phyloP scores from a whole-genome alignment of 768 basidiomycete genomes.

The Tylopilus plumbeoviolaceoides region DNA sequence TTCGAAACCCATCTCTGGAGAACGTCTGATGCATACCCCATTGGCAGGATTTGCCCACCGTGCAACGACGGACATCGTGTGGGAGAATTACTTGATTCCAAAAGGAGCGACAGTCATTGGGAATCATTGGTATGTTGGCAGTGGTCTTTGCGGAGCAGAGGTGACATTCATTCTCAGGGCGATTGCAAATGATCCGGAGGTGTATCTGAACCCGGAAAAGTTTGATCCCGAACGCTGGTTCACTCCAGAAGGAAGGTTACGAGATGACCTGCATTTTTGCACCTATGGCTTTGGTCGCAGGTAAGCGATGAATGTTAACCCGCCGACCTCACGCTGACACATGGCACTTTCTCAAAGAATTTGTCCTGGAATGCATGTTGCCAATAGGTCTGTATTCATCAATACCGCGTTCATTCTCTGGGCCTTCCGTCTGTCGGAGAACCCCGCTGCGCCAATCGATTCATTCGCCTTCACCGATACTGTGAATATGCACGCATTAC shows the following conservation, averaged over 20 bases:
- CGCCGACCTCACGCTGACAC: neutral
- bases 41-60: slow-evolving; percentile 52
- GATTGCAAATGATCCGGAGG: slow-evolving; percentile 10
- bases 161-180: slow-evolving; percentile 1
- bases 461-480: slow-evolving; percentile 49
- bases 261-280: slow-evolving; percentile 8
- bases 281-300: slow-evolving; percentile 11
- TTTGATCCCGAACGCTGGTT: slow-evolving; percentile 10
- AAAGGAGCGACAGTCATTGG: slow-evolving; percentile 8
- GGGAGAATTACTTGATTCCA: slow-evolving; percentile 37
- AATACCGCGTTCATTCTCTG: slow-evolving; percentile 60
- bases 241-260: neutral
- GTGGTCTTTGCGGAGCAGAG: no score
- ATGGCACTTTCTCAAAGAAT: slow-evolving; percentile 1
- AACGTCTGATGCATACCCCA: slow-evolving; percentile 19
- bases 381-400: slow-evolving; percentile 49
- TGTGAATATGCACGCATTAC: slow-evolving; percentile 4
- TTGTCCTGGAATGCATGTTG: slow-evolving; percentile 35
- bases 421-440: slow-evolving; percentile 52
- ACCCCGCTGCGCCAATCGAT: slow-evolving; percentile 52
- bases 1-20: no score
- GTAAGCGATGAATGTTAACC: neutral
- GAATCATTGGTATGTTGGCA: slow-evolving; percentile 8
- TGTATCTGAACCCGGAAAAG: slow-evolving; percentile 8
- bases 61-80: slow-evolving; percentile 52